phyloP scores from a whole-genome alignment of 495 filamentous ascomycete species.

The Pyrenula aspistea region DNA sequence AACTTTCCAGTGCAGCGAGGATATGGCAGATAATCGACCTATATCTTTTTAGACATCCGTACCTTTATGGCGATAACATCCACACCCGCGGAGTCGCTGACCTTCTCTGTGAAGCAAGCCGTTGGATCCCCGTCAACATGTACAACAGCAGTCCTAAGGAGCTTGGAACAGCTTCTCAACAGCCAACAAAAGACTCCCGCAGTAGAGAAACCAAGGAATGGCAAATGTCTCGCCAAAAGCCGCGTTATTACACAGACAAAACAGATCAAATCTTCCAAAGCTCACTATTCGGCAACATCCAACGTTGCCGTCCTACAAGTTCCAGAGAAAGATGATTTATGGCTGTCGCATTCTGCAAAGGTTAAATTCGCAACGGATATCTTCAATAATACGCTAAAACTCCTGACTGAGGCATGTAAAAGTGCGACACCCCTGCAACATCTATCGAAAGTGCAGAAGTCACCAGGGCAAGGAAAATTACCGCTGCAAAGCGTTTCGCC shows the following conservation, averaged over 20 bases:
- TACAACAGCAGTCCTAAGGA: constrained; percentile 30
- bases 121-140: constrained; percentile 36
- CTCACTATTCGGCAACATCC: constrained; percentile 18
- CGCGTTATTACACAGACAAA: constrained; percentile 8
- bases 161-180: constrained; percentile 33
- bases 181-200: constrained; percentile 11
- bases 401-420: constrained; percentile 65
- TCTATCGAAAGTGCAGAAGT: neutral
- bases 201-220: constrained; percentile 12
- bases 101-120: constrained; percentile 29
- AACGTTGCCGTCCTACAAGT: constrained; percentile 17
- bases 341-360: constrained; percentile 46
- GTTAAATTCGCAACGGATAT: constrained; percentile 68
- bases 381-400: constrained; percentile 64
- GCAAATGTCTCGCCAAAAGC: constrained; percentile 12
- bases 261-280: constrained; percentile 23
- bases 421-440: neutral
- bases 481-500: constrained; percentile 39
- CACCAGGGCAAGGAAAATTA: neutral
- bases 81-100: neutral
- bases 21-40: neutral
- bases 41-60: neutral
- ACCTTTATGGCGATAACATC: neutral
- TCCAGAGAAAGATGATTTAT: constrained; percentile 21
- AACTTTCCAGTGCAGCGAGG: too few relatives aligned